Base-by-base conservation (phyloP, 495 filamentous ascomycete genomes). In the Podospora comata region DNA sequence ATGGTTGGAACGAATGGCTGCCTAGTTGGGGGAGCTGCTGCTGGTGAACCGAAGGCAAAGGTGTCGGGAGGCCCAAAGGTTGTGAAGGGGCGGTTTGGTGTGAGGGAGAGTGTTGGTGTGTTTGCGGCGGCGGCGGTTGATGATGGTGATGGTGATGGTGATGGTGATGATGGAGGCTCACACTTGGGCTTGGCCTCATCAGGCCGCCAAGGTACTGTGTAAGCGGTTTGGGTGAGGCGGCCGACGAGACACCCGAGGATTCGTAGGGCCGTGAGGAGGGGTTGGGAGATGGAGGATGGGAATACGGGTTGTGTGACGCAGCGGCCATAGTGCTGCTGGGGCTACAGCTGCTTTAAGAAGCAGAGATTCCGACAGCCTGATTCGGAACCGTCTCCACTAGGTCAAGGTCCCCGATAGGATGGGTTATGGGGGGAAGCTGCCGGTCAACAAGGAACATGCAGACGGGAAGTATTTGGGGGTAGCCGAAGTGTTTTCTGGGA, bases 221-320 rank as follows among this genome's bases (percentile, higher is more conserved):
- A 26, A 76, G 75, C 60, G 81, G 77, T 64, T 79, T 78, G 58
- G 85, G 83, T 20, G 86, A 87, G 48, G 85, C 82, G 64, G 85
- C 80, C 62, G 85, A 85, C 60, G 85, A 83, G 68, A 84, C 83
- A 54, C 84, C 82, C 32, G 84, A 83, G 65, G 85, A 84, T 72
- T 84, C 82, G 79, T 85, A 86, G 55, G 84, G 84, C 70, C 81
- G 77, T 30, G 79, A 80, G 39, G 83, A 84, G 61, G 78, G 80
- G 71, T 82, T 83, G 66, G 85, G 85, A 28, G 85, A 87, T 72
- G 83, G 84, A 72, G 83, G 79, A 69, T 81, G 84, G 16, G 77
- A 77, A 72, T 83, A 84, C 18, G 77, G 78, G 72, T 83, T 81
- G 72, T 85, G 83, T 65, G 83, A 80, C 77, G 81, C 71, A 32